Conservation (phyloP, 345 rosid species). For the Moricandia arvensis region DNA sequence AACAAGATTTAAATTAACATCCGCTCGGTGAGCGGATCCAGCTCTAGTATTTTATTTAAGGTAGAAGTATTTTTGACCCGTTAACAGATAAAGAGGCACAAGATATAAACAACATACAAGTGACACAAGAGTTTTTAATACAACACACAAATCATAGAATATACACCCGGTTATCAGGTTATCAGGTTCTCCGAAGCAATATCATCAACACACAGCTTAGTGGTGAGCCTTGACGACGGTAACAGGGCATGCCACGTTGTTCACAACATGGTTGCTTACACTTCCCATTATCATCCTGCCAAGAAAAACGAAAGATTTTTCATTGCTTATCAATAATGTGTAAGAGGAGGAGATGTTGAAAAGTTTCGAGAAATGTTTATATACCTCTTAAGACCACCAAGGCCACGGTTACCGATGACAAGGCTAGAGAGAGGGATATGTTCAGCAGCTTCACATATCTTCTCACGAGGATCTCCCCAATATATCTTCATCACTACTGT, state of each 20-base stretch:
- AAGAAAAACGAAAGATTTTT: not conserved
- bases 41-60: too few species aligned
- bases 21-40: too few species aligned
- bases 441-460: slow-evolving; percentile 75
- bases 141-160: not conserved
- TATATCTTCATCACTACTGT: slow-evolving; percentile 65
- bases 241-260: slow-evolving; percentile 63
- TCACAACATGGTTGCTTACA: slow-evolving; percentile 78
- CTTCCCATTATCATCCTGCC: slow-evolving; percentile 74
- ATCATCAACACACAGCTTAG: slow-evolving; percentile 18
- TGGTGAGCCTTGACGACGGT: slow-evolving; percentile 62
- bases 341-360: not conserved
- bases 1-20: too few species aligned
- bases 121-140: not conserved
- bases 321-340: not conserved
- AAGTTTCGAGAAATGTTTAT: not conserved
- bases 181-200: not conserved
- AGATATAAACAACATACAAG: not conserved
- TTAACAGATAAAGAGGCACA: not conserved
- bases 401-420: slow-evolving; percentile 82
- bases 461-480: slow-evolving; percentile 90
- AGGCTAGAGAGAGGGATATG: slow-evolving; percentile 66
- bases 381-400: slow-evolving; percentile 76
- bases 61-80: not conserved
- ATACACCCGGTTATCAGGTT: not conserved